Evolutionary conservation across 1,284 basidiomycete genomes (phyloP).

Genomic region (Heterobasidion irregulare): DNA sequence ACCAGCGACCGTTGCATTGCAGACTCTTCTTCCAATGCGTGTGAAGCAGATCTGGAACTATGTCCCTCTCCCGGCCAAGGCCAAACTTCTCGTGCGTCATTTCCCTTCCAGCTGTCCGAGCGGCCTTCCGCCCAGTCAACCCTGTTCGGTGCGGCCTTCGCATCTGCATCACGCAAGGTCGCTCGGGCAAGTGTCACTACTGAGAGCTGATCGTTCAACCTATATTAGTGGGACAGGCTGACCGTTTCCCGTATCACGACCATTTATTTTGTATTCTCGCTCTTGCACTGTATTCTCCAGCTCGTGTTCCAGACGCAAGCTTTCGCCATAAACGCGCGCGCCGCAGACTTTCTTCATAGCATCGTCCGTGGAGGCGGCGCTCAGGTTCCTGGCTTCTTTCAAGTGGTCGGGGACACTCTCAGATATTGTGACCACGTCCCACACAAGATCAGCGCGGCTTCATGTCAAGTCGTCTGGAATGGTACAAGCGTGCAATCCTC

Average conservation of each 20-base stretch:
- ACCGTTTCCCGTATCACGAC: slow-evolving; percentile 59
- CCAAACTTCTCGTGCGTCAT: slow-evolving; percentile 45
- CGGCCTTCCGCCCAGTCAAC: neutral
- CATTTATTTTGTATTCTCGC: slow-evolving; percentile 59
- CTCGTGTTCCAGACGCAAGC: slow-evolving; percentile 60
- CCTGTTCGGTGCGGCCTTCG: neutral
- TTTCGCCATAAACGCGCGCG: slow-evolving; percentile 54
- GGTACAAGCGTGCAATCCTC: slow-evolving; percentile 12
- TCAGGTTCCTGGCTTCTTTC: slow-evolving; percentile 41
- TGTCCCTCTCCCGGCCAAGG: slow-evolving; percentile 31
- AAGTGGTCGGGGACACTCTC: slow-evolving; percentile 38
- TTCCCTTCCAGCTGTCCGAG: neutral
- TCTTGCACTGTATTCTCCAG: slow-evolving; percentile 61
- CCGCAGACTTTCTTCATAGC: slow-evolving; percentile 41
- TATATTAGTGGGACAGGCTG: slow-evolving; percentile 56
- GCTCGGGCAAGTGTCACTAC: neutral
- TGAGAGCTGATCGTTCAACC: slow-evolving; percentile 8
- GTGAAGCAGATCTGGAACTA: slow-evolving; percentile 32
- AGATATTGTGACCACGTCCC: slow-evolving; percentile 54
- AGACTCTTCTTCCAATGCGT: slow-evolving; percentile 30
- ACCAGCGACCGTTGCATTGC: neutral
- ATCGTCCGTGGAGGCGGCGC: slow-evolving; percentile 45
- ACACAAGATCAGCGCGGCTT: slow-evolving; percentile 31
- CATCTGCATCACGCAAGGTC: neutral
- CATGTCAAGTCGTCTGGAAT: slow-evolving; percentile 52